Percentiles rank a stretch among this genome's conserved stretches.
phyloP scores from a whole-genome alignment of 139 green algal species.

The Haematococcus sp. region DNA sequence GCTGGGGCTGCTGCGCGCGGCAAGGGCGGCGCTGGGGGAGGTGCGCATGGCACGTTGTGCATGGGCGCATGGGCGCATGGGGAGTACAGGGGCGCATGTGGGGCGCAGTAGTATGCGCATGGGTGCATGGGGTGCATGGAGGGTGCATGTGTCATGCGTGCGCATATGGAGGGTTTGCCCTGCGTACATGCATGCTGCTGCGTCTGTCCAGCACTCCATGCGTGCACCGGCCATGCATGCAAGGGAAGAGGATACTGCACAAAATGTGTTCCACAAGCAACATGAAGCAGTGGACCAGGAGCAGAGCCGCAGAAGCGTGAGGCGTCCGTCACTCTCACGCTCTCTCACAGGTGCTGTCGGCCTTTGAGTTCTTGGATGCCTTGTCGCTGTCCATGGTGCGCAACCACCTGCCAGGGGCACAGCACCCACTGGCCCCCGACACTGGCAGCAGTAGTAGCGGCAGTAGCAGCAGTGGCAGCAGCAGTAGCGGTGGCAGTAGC shows the following conservation, averaged over 20 bases:
- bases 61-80: background rate
- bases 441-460: background rate
- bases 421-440: constrained; percentile 56
- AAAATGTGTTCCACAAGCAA: too few relatives aligned
- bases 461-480: constrained; percentile 12
- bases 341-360: constrained; percentile 55
- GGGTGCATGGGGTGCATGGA: too few relatives aligned
- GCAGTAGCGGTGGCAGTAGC: background rate
- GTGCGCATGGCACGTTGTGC: constrained; percentile 24
- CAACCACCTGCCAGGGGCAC: constrained; percentile 43
- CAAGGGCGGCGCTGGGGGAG: constrained; percentile 75
- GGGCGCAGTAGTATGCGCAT: background rate
- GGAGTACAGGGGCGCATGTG: background rate
- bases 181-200: too few relatives aligned
- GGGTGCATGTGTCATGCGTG: too few relatives aligned
- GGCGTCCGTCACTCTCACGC: background rate
- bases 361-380: constrained; percentile 93
- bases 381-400: constrained; percentile 54
- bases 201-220: too few relatives aligned
- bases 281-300: too few relatives aligned
- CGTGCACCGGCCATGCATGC: too few relatives aligned
- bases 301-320: too few relatives aligned
- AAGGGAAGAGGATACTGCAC: too few relatives aligned
- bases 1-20: constrained; percentile 56
- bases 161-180: too few relatives aligned